Conservation (phyloP, 2,329 filamentous ascomycete species). For the Nothomitra cinnamomea region DNA sequence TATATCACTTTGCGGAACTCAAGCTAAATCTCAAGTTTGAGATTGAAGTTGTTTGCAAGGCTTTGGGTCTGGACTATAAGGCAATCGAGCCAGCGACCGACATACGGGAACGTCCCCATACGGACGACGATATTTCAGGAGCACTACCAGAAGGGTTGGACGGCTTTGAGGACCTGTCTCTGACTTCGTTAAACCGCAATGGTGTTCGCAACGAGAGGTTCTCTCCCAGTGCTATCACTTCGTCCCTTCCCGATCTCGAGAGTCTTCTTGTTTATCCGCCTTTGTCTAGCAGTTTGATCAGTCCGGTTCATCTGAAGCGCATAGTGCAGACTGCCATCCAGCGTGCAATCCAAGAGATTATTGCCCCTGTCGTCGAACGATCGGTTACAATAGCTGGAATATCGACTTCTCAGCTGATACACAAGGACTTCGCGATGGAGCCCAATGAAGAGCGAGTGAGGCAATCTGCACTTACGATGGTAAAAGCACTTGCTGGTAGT, state of each 20-base stretch:
- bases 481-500: conserved; percentile 84
- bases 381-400: conserved; percentile 97
- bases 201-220: conserved; percentile 54
- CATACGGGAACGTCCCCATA: conserved; percentile 60
- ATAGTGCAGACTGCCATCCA: conserved; percentile 79
- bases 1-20: conserved; percentile 83
- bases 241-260: conserved; percentile 69
- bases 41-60: conserved; percentile 93
- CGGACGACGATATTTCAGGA: conserved; percentile 35
- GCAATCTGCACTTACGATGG: conserved; percentile 79
- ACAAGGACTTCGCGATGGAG: conserved; percentile 92
- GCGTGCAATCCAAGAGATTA: conserved; percentile 86
- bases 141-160: conserved; percentile 55
- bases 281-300: conserved; percentile 60
- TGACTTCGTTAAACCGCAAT: conserved; percentile 52
- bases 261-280: conserved; percentile 64
- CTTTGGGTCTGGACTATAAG: conserved; percentile 81
- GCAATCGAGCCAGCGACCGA: conserved; percentile 73
- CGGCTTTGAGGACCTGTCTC: conserved; percentile 63
- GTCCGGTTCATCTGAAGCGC: conserved; percentile 43
- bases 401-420: conserved; percentile 84
- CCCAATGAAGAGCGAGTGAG: conserved; percentile 75
- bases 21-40: conserved; percentile 98
- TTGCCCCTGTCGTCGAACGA: conserved; percentile 89
- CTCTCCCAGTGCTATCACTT: conserved; percentile 59